Conservation (phyloP, 139 green algal genomes). For the Volvox africanus region DNA sequence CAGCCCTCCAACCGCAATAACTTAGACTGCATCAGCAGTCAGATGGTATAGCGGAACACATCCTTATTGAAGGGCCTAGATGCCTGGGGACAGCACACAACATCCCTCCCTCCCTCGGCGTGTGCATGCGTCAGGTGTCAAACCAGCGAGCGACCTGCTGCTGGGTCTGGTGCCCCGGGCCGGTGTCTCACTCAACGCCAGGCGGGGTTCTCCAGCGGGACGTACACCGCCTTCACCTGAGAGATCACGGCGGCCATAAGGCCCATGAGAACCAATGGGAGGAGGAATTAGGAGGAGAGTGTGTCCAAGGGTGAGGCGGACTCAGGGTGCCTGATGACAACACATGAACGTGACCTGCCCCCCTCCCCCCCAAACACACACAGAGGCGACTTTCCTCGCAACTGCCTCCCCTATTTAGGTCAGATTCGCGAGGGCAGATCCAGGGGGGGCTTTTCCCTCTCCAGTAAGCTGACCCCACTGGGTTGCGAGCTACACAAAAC, state of each 20-base stretch:
- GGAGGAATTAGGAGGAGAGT: neutral
- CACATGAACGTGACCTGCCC: neutral
- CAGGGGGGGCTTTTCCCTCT: no score
- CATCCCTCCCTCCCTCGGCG: neutral
- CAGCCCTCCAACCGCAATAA: no score
- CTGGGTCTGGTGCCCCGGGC: neutral
- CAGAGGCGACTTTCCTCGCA: no score
- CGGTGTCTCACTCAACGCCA: conserved; percentile 41
- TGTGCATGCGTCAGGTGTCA: neutral
- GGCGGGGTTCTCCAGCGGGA: conserved; percentile 59
- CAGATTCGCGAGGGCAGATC: no score
- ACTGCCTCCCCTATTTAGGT: no score
- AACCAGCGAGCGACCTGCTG: neutral
- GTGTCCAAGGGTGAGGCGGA: neutral
- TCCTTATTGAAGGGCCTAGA: neutral
- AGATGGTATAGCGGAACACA: neutral
- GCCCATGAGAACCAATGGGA: neutral
- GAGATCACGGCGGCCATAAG: neutral
- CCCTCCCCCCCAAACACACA: no score
- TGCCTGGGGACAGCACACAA: neutral
- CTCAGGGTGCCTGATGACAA: neutral
- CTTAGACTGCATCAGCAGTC: no score
- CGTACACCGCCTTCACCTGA: conserved; percentile 69
- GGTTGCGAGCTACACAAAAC: no score
- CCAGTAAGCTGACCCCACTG: neutral